A percentile compares a stretch with the other conserved stretches of the same genome.
These are phyloP conservation scores for Glebionis coronaria DNA, from an alignment of 129 eudicot species.

Conservation along the genomic window DNA sequence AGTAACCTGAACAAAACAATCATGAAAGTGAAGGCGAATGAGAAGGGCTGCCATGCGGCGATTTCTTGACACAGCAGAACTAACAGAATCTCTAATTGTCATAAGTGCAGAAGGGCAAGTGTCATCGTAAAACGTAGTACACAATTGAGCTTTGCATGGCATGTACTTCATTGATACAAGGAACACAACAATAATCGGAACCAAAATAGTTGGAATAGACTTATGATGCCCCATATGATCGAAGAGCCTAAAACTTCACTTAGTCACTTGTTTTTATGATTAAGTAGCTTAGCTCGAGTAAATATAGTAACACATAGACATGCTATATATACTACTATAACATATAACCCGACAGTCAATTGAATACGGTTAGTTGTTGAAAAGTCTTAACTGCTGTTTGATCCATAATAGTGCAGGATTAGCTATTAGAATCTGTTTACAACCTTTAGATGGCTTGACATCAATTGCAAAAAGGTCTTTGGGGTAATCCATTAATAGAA, in stretches of 20 bases:
- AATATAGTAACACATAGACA: not conserved
- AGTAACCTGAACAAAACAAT: constrained; percentile 40
- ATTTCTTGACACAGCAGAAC: constrained; percentile 44
- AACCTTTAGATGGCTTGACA: not conserved
- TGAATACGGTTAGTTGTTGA: not conserved
- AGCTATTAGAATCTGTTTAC: too few species aligned
- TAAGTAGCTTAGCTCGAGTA: constrained; percentile 5
- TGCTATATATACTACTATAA: constrained; percentile 11
- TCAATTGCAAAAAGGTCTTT: constrained; percentile 19
- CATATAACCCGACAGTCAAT: not conserved
- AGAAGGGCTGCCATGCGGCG: constrained; percentile 35
- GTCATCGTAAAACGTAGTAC: constrained; percentile 52
- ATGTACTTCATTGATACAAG: constrained; percentile 16
- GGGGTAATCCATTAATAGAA: too few species aligned
- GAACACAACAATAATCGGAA: constrained; percentile 16
- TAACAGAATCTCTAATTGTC: constrained; percentile 35
- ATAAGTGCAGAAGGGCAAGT: constrained; percentile 68
- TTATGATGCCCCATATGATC: constrained; percentile 27
- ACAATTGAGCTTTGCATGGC: constrained; percentile 49
- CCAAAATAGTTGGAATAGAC: constrained; percentile 1
- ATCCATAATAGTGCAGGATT: not conserved
- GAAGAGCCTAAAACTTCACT: not conserved
- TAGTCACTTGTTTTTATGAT: not conserved
- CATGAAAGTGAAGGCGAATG: constrained; percentile 45
- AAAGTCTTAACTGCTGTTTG: not conserved